Evolutionary conservation across 2,329 filamentous ascomycete genomes (phyloP).

Genomic region (Fusarium irregulare): DNA sequence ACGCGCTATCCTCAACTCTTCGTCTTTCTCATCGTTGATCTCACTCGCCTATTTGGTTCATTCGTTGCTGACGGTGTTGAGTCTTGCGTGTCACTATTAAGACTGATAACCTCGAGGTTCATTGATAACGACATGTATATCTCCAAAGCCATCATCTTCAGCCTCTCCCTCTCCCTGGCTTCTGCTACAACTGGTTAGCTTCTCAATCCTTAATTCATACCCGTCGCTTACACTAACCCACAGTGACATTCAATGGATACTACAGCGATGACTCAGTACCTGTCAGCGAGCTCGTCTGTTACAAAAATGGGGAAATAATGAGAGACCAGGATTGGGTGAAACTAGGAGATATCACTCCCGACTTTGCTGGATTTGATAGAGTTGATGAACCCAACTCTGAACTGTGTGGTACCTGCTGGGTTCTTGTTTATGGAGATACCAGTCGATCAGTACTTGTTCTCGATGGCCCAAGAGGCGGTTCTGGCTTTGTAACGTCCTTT

Average conservation of each 20-base stretch:
- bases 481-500: not conserved
- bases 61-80: not conserved
- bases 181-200: not conserved
- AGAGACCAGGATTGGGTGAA: not conserved
- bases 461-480: not conserved
- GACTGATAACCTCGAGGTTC: not conserved
- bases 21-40: fast-evolving
- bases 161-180: fast-evolving
- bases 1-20: not conserved
- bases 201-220: fast-evolving
- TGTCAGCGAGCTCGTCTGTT: not conserved
- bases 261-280: not conserved
- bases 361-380: not conserved
- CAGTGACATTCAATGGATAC: not conserved
- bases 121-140: not conserved
- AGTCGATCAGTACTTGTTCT: not conserved
- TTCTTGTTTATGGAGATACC: not conserved
- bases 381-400: not conserved
- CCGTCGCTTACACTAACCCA: not conserved
- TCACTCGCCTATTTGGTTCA: fast-evolving
- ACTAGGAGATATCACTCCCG: not conserved
- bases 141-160: not conserved
- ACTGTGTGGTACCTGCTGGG: not conserved
- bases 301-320: not conserved
- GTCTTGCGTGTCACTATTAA: not conserved